These are phyloP conservation scores for Yamadazyma taylorii DNA, from an alignment of 1,139 yeast species.

Conservation along the genomic window DNA sequence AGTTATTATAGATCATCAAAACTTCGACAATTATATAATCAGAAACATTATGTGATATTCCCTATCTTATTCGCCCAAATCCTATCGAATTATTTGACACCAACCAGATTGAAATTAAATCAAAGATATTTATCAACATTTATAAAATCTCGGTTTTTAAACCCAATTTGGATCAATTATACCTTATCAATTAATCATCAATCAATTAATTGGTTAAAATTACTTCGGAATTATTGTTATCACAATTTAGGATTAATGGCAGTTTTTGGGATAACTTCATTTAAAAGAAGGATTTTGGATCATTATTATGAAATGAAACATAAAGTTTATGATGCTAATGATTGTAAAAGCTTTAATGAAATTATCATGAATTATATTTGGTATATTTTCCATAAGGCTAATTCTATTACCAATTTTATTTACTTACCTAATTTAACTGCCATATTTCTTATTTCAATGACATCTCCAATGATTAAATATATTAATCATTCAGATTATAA, in stretches of 20 bases:
- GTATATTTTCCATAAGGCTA: constrained; percentile 29
- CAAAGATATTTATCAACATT: constrained; percentile 37
- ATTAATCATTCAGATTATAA: constrained; percentile 20
- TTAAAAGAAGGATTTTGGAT: constrained; percentile 28
- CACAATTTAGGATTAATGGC: constrained; percentile 28
- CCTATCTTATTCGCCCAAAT: constrained; percentile 43
- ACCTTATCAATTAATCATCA: constrained; percentile 29
- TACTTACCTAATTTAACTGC: constrained; percentile 40
- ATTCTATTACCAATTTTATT: constrained; percentile 35
- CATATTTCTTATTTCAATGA: constrained; percentile 34
- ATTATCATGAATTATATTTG: constrained; percentile 21
- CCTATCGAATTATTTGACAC: constrained; percentile 44
- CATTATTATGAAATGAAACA: constrained; percentile 30
- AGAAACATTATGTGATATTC: constrained; percentile 35
- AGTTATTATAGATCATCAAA: constrained; percentile 22
- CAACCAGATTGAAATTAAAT: constrained; percentile 38
- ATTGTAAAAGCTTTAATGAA: constrained; percentile 10
- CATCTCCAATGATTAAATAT: constrained; percentile 31
- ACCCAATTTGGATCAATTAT: constrained; percentile 47
- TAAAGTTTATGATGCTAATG: constrained; percentile 16
- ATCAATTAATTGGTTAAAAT: constrained; percentile 31
- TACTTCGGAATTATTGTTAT: constrained; percentile 25
- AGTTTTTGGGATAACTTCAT: constrained; percentile 21
- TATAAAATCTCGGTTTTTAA: constrained; percentile 33
- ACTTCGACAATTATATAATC: constrained; percentile 25